These are phyloP conservation scores for Ogataea zsoltii DNA, from an alignment of 805 yeast genomes.

Conservation along the genomic window DNA sequence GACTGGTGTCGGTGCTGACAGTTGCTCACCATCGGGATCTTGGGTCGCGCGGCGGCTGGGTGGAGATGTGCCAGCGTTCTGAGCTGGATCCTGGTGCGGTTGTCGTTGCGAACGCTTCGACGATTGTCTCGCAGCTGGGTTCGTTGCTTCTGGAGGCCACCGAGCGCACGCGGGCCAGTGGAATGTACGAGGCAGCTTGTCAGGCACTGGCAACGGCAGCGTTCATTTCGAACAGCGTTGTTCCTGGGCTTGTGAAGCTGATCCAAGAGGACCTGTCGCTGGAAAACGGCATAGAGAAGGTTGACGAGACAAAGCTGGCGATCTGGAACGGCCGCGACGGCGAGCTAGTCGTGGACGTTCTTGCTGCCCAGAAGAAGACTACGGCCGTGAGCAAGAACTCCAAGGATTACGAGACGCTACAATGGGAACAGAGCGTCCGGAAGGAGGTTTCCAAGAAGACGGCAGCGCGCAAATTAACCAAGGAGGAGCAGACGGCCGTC, in stretches of 20 bases:
- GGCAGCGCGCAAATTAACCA: constrained; percentile 51
- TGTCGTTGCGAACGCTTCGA: constrained; percentile 33
- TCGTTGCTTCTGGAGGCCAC: constrained; percentile 14
- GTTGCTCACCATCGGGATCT: constrained; percentile 44
- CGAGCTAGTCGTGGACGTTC: constrained; percentile 63
- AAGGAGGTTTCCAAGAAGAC: constrained; percentile 65
- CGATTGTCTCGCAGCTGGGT: constrained; percentile 28
- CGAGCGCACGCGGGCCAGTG: constrained; percentile 35
- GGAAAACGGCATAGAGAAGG: constrained; percentile 30
- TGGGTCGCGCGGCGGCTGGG: constrained; percentile 63
- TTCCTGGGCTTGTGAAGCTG: constrained; percentile 49
- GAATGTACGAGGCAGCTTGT: constrained; percentile 53
- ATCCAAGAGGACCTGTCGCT: constrained; percentile 44
- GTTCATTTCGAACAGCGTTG: constrained; percentile 56
- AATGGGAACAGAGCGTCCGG: constrained; percentile 88
- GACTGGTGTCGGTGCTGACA: constrained; percentile 43
- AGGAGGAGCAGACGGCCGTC: constrained; percentile 70
- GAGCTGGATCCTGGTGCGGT: constrained; percentile 64
- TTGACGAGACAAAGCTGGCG: constrained; percentile 51
- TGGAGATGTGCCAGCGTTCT: constrained; percentile 64
- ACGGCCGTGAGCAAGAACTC: constrained; percentile 62
- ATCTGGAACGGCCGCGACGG: constrained; percentile 76
- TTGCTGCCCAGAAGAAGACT: constrained; percentile 44
- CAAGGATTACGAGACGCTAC: constrained; percentile 79
- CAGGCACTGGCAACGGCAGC: constrained; percentile 49